Evolutionary conservation across 805 yeast species (phyloP).

Genomic region (Myxozyma geophila): DNA sequence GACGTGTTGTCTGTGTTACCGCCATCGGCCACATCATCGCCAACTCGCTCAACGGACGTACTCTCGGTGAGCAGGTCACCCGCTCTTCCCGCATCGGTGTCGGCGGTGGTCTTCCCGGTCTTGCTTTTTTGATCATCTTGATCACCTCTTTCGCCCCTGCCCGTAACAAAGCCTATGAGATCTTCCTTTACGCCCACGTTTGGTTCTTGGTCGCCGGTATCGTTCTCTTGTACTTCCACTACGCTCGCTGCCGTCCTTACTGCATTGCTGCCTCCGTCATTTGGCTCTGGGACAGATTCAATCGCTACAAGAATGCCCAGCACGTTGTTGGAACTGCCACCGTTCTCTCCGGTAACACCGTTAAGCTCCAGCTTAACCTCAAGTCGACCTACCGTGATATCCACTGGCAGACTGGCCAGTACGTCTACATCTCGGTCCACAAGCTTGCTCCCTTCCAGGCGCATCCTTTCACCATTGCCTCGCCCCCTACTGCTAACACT

Average conservation of each 20-base stretch:
- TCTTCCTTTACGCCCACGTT: conserved; percentile 37
- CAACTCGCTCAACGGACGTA: conserved; percentile 21
- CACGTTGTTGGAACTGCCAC: conserved; percentile 29
- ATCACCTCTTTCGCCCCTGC: conserved; percentile 36
- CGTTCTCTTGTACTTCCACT: conserved; percentile 36
- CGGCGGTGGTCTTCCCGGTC: conserved; percentile 33
- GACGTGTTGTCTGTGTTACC: conserved; percentile 37
- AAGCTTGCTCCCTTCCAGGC: conserved; percentile 38
- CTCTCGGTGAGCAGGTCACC: conserved; percentile 31
- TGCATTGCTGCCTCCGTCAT: conserved; percentile 33
- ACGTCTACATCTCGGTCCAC: conserved; percentile 35
- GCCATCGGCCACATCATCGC: conserved; percentile 37
- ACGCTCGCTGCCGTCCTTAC: conserved; percentile 36
- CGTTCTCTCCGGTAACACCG: conserved; percentile 35
- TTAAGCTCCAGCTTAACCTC: conserved; percentile 33
- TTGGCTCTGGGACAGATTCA: conserved; percentile 36
- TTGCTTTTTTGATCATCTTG: conserved; percentile 35
- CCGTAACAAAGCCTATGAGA: conserved; percentile 36
- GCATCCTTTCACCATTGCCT: conserved; percentile 38
- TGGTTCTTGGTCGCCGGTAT: conserved; percentile 36
- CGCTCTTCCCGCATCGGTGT: conserved; percentile 32
- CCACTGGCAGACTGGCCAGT: conserved; percentile 39
- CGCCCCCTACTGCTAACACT: conserved; percentile 32
- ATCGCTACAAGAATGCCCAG: conserved; percentile 34
- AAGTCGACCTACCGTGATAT: conserved; percentile 36